These are phyloP conservation scores for Stagonosporopsis cucurbitacearum DNA, from an alignment of 2,329 filamentous ascomycete genomes.

Conservation along the genomic window DNA sequence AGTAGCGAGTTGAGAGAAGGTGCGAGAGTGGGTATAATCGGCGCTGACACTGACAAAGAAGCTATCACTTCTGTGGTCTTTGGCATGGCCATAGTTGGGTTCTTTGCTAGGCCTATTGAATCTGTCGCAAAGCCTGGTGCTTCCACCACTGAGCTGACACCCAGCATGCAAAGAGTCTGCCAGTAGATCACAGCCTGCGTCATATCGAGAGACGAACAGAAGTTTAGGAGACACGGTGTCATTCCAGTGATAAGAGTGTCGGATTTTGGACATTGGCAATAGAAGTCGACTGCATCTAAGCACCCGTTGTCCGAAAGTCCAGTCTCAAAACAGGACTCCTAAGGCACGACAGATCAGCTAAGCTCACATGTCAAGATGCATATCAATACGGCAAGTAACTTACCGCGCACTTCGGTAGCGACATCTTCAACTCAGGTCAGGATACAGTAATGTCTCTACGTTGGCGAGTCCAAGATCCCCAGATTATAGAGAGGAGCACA, in stretches of 20 bases:
- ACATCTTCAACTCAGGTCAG: neutral
- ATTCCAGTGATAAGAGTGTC: neutral
- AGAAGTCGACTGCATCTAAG: neutral
- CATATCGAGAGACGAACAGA: neutral
- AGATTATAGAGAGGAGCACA: neutral
- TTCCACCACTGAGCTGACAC: neutral
- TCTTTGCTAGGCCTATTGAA: neutral
- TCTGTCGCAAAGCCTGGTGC: neutral
- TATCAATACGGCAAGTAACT: neutral
- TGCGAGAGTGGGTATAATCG: neutral
- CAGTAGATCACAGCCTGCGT: neutral
- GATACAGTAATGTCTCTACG: neutral
- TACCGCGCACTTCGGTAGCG: neutral
- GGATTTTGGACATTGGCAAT: neutral
- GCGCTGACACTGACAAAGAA: neutral
- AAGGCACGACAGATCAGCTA: neutral
- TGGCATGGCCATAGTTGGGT: neutral
- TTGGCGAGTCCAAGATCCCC: neutral
- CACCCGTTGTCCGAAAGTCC: neutral
- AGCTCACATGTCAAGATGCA: neutral
- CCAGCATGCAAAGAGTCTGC: neutral
- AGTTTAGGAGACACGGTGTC: neutral
- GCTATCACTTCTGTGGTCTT: neutral
- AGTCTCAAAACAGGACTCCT: neutral
- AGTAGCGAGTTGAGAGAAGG: neutral